These are phyloP conservation scores for Butyriboletus loyo DNA, from an alignment of 768 basidiomycete genomes.

Conservation along the genomic window DNA sequence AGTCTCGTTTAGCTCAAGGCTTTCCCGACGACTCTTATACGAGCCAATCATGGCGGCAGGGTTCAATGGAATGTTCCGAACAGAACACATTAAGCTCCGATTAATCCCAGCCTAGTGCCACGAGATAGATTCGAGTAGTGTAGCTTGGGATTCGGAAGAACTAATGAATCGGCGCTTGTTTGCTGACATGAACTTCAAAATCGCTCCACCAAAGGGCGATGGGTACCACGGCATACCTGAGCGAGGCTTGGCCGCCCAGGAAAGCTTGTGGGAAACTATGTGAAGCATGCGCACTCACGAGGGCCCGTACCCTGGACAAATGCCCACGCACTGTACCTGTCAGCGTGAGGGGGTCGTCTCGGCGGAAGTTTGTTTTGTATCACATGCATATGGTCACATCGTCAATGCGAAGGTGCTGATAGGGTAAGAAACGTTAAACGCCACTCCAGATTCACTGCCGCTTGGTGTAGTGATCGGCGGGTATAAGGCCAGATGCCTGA, in stretches of 20 bases:
- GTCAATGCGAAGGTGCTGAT: background rate
- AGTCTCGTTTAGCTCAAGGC: too few relatives aligned
- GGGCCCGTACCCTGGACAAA: background rate
- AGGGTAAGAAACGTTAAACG: background rate
- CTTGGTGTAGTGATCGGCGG: background rate
- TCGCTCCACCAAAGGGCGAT: too few relatives aligned
- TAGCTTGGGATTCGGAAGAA: too few relatives aligned
- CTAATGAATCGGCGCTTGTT: background rate
- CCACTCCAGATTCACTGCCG: background rate
- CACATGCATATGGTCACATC: background rate
- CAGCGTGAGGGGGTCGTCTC: background rate
- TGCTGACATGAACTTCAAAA: background rate
- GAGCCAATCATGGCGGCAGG: background rate
- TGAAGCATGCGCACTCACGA: background rate
- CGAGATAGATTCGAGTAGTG: background rate
- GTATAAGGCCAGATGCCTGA: background rate
- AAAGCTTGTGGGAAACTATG: background rate
- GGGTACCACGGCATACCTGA: background rate
- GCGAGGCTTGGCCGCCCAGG: too few relatives aligned
- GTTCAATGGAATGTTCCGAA: background rate
- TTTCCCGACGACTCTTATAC: background rate
- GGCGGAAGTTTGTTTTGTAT: background rate
- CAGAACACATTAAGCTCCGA: background rate
- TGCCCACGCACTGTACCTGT: background rate
- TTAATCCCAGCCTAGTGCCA: too few relatives aligned